Base-by-base conservation (phyloP, 225 moss, liverwort and hornwort species). In the Bryoerythrophyllum caledonicum region DNA sequence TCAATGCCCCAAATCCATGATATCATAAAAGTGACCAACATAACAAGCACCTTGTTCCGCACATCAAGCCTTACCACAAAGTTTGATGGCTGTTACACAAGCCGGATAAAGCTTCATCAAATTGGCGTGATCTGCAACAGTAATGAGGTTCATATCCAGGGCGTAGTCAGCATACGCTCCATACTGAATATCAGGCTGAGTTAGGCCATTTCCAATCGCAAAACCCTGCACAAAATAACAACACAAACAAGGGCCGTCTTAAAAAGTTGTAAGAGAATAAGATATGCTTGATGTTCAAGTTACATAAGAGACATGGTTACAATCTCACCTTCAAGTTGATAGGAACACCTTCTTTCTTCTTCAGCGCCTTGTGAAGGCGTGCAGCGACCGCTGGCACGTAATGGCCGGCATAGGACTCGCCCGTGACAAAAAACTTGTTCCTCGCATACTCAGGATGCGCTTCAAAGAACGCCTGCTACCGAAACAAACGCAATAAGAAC, bases 111-210 rank as follows among this genome's bases (percentile, higher is more conserved):
- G 16, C 81, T 82, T 90, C 73, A 74, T 81, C 62, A 90, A 46
- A 48, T 43, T 82, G 15, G 67, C 73, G 34, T 85, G 82, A 76
- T 90, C 89, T 32, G 9, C 0, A 38, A 68, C 78, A 54, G 64
- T 65, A 35, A 90, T 90, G 35, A 90, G 82, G 55, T 78, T 82
- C 84, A 82, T 87, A 51, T 90, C 89, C 46, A 90, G 87, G 52
- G 89, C 89, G 63, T 84, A 90, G 74, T 90, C 87, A 69, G 89
- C 89, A 85, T 90, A 90, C 6, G 89, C 89, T 81, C 61, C 84
- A 72, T 90, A 90, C 82, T 90, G 89, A 71, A 90, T 78, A 67
- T 90, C 84, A 37, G 89, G 89, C 81, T 90, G 87, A 10, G 89
- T 90, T 8, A 90, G 76, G 26, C 89, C 89, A 66, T 90, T 90